phyloP scores from a whole-genome alignment of 176 grass and related monocot genomes.

The Thalia dealbata region DNA sequence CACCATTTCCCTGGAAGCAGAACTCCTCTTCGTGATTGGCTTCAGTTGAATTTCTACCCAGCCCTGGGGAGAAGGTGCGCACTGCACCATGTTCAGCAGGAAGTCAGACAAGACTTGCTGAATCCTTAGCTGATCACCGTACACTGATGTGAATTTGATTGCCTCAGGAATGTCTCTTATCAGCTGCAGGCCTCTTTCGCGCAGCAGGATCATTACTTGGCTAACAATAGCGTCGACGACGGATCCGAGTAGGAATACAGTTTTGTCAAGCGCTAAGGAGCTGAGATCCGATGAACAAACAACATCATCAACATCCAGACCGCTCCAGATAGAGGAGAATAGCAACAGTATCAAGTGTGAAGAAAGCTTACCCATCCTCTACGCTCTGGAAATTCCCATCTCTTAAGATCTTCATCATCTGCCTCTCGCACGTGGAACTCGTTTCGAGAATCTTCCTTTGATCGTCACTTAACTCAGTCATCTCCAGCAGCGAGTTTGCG shows the following conservation, averaged over 20 bases:
- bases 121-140: constrained; percentile 85
- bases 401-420: constrained; percentile 76
- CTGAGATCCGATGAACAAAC: constrained; percentile 30
- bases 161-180: constrained; percentile 96
- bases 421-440: constrained; percentile 69
- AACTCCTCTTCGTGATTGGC: constrained; percentile 52
- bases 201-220: constrained; percentile 87
- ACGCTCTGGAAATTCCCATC: constrained; percentile 69
- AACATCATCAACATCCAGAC: constrained; percentile 4
- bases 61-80: constrained; percentile 63
- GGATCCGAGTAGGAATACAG: constrained; percentile 66
- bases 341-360: too few relatives aligned
- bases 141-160: constrained; percentile 59
- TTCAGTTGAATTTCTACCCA: constrained; percentile 93
- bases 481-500: constrained; percentile 71
- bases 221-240: constrained; percentile 88
- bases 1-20: constrained; percentile 46
- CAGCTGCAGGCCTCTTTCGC: constrained; percentile 78
- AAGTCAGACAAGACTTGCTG: constrained; percentile 93
- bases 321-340: background rate
- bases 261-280: constrained; percentile 73
- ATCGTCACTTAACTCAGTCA: constrained; percentile 75
- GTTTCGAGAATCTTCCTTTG: constrained; percentile 96
- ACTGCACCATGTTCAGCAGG: constrained; percentile 68
- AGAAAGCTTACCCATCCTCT: constrained; percentile 62